These are phyloP conservation scores for Acacia crassicarpa DNA, from an alignment of 306 rosid genomes.

Conservation along the genomic window DNA sequence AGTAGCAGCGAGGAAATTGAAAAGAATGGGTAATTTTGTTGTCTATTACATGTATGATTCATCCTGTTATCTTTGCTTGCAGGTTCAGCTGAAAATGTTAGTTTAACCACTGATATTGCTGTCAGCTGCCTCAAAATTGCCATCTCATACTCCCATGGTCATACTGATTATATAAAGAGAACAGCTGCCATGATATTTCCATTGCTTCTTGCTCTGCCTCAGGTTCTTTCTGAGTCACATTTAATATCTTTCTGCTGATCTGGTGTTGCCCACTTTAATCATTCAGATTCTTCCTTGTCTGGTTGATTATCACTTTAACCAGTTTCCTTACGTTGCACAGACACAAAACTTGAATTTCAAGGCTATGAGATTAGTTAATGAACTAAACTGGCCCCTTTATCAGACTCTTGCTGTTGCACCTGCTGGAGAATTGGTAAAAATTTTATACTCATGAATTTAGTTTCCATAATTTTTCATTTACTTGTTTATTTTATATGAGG, in stretches of 20 bases:
- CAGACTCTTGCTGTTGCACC: constrained; percentile 48
- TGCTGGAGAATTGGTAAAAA: constrained; percentile 47
- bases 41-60: background rate
- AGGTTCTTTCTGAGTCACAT: constrained; percentile 52
- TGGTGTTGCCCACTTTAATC: background rate
- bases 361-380: constrained; percentile 62
- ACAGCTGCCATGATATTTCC: constrained; percentile 72
- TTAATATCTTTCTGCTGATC: constrained; percentile 2
- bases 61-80: constrained; percentile 30
- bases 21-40: background rate
- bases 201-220: constrained; percentile 66
- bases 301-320: constrained; percentile 10
- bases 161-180: constrained; percentile 38
- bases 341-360: constrained; percentile 68
- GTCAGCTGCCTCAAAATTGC: constrained; percentile 59
- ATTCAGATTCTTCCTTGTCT: constrained; percentile 20
- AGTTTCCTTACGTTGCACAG: constrained; percentile 44
- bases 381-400: constrained; percentile 74
- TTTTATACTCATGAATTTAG: constrained; percentile 9
- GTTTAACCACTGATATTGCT: constrained; percentile 61
- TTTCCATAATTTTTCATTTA: constrained; percentile 17
- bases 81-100: constrained; percentile 60
- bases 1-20: background rate
- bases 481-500: background rate
- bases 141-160: constrained; percentile 39